phyloP scores from a whole-genome alignment of 2,329 filamentous ascomycete genomes.

The Nemania sp. region DNA sequence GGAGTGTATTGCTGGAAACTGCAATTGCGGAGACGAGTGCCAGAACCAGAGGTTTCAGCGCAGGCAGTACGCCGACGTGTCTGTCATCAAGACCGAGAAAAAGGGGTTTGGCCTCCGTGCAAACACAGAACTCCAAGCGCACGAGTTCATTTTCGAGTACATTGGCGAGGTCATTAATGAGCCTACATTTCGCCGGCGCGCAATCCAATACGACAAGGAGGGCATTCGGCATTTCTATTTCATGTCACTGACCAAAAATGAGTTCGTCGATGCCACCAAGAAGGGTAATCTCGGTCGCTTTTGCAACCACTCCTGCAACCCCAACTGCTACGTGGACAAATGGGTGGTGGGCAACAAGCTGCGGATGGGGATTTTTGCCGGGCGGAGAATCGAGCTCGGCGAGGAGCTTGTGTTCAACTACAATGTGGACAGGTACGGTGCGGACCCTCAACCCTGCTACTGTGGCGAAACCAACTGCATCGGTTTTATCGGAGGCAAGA shows the following conservation, averaged over 20 bases:
- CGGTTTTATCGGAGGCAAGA: slow-evolving; percentile 96
- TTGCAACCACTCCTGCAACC: slow-evolving; percentile 98
- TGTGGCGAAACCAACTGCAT: slow-evolving; percentile 94
- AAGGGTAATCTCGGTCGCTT: slow-evolving; percentile 95
- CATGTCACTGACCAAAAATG: slow-evolving; percentile 95
- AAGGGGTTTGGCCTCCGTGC: slow-evolving; percentile 93
- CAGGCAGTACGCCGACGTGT: slow-evolving; percentile 85
- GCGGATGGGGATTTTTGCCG: slow-evolving; percentile 97
- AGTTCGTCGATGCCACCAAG: slow-evolving; percentile 97
- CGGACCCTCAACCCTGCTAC: slow-evolving; percentile 95
- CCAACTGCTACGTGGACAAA: slow-evolving; percentile 99
- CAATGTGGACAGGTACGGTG: slow-evolving; percentile 97
- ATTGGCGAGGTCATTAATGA: slow-evolving; percentile 98
- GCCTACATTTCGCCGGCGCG: slow-evolving; percentile 82
- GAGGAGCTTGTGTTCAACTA: slow-evolving; percentile 99
- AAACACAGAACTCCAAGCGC: slow-evolving; percentile 72
- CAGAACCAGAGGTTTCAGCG: slow-evolving; percentile 95
- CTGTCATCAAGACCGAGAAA: slow-evolving; percentile 97
- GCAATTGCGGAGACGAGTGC: slow-evolving; percentile 84
- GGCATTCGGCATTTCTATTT: slow-evolving; percentile 99
- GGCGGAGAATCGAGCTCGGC: slow-evolving; percentile 79
- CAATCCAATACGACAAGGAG: slow-evolving; percentile 91
- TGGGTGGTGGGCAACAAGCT: slow-evolving; percentile 98
- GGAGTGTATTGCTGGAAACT: slow-evolving; percentile 82
- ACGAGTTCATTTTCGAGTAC: slow-evolving; percentile 97